Evolutionary conservation across 83 land plant genomes (phyloP), one percentile per base, ranked within the genome.

Genomic region (Isoetes engelmannii): DNA sequence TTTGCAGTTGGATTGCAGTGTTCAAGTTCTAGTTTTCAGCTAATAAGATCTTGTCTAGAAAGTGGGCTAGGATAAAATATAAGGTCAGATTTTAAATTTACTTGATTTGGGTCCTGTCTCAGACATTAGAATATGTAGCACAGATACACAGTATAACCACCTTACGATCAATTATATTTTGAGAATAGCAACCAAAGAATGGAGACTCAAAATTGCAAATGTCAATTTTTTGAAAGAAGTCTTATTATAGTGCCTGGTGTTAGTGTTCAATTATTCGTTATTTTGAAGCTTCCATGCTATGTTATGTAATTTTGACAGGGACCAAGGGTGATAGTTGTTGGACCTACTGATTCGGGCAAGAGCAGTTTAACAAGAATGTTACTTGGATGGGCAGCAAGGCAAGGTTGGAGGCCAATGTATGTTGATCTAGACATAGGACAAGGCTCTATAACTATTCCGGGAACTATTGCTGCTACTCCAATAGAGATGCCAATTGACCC

Each of bases 341-440:
- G 97, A 13, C 99, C 99, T 51, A 88, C 97, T 47, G 97, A 95
- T 84, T 91, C 94, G 7, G 97, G 99, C 60, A 94, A 93, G 79
- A 93, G 96, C 79, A 87, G 87, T 64, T 77, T 93, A 50, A 72
- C 86, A 74, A 86, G 70, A 71, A 93, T 90, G 96, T 82, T 93
- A 57, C 81, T 93, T 41, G 85, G 92, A 57, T 95, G 99, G 99
- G 88, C 97, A 9, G 80, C 89, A 70, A 86, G 85, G 61, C 84
- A 75, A 61, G 80, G 85, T 41, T 88, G 97, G 97, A 95, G 85
- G 57, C 99, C 99, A 45, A 86, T 85, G 12, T 95, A 71, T 80
- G 97, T 88, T 50, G 99, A 95, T 76, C 79, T 95, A 70, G 99
- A 90, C 68, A 86, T 91, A 66, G 99, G 99, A 4, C 97, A 95